Evolutionary conservation across 495 filamentous ascomycete genomes (phyloP).

Genomic region (Jackrogersella minutella): DNA sequence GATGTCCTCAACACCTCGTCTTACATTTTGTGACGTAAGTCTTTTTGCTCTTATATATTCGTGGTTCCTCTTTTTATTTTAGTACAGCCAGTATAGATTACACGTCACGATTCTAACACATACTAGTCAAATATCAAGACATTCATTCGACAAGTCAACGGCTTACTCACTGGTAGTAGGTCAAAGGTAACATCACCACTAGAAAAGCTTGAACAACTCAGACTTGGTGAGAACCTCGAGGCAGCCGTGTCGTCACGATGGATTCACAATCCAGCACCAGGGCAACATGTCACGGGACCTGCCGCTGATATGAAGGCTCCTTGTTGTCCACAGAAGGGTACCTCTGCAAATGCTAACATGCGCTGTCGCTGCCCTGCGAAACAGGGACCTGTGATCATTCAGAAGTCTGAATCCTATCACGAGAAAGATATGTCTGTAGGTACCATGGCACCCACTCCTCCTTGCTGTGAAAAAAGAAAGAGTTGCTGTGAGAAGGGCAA

Average conservation of each 20-base stretch:
- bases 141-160: background rate
- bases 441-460: too few species aligned
- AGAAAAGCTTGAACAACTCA: background rate
- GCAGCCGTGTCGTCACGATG: background rate
- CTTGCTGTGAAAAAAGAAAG: too few species aligned
- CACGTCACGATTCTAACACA: background rate
- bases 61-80: background rate
- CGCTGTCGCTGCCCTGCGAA: too few species aligned
- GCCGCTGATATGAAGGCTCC: background rate
- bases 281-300: background rate
- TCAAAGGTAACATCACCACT: background rate
- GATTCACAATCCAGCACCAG: background rate
- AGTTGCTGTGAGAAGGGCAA: background rate
- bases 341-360: background rate
- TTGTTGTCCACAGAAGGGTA: background rate
- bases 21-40: conserved; percentile 6
- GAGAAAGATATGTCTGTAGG: background rate
- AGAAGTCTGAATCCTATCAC: too few species aligned
- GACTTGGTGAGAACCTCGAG: background rate
- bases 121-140: background rate
- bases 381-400: too few species aligned
- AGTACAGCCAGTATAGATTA: background rate
- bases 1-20: conserved; percentile 12
- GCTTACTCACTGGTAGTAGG: background rate
- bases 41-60: background rate